Percentiles rank a stretch among this genome's conserved stretches.
Conservation (phyloP, 192 early-diverging fungal species). For the Rhizoclosmatium globosum region DNA sequence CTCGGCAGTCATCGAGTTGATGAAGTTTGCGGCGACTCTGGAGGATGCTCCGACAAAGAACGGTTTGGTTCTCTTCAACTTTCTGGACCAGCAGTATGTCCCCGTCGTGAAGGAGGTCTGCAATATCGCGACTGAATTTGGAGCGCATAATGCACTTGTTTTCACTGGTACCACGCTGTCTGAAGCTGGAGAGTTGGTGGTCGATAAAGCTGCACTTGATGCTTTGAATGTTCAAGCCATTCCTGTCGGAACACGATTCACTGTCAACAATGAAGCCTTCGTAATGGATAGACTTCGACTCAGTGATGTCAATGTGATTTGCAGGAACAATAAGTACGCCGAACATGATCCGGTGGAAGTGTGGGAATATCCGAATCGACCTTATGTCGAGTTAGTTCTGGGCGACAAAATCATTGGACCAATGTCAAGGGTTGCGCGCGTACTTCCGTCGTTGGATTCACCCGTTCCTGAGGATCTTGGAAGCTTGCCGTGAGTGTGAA, state of each 20-base stretch:
- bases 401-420: not conserved
- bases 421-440: not conserved
- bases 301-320: not conserved
- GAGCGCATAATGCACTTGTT: constrained; percentile 1
- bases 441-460: not conserved
- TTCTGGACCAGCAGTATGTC: not conserved
- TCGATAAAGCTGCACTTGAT: not conserved
- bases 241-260: not conserved
- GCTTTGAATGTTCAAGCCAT: not conserved
- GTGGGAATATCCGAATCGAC: constrained; percentile 4
- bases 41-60: not conserved
- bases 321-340: constrained; percentile 10
- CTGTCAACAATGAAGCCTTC: not conserved
- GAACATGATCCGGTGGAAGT: no score
- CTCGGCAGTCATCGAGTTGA: not conserved
- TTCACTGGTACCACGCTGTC: not conserved
- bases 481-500: not conserved
- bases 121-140: not conserved
- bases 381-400: not conserved
- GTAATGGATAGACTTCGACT: not conserved
- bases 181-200: not conserved
- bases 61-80: not conserved
- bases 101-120: constrained; percentile 2
- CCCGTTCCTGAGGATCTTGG: not conserved
- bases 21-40: not conserved